Evolutionary conservation across 2,329 filamentous ascomycete genomes (phyloP).

Genomic region (Trichoderma aggressivum): DNA sequence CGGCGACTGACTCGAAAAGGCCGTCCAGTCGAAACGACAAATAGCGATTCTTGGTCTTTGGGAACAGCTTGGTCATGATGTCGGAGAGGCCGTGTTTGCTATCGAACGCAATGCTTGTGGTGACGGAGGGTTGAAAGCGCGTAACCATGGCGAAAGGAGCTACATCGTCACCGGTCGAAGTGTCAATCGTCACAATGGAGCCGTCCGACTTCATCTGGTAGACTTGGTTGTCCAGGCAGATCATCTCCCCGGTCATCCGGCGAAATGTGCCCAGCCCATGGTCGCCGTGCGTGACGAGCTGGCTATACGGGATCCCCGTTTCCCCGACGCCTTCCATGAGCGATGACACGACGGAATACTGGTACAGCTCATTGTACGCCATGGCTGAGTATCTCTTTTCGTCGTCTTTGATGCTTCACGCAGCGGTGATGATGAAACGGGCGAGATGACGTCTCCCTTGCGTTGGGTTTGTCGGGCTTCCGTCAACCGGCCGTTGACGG

Average conservation of each 20-base stretch:
- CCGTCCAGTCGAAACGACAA: neutral
- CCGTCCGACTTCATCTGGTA: conserved; percentile 14
- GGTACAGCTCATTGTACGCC: conserved; percentile 11
- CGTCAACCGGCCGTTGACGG: neutral
- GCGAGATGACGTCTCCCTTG: neutral
- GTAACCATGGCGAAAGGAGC: conserved; percentile 10
- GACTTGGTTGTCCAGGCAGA: neutral
- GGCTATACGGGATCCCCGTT: neutral
- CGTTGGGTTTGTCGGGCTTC: neutral
- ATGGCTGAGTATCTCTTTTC: neutral
- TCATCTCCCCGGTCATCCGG: conserved; percentile 13
- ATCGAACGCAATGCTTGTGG: neutral
- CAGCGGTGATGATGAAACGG: neutral
- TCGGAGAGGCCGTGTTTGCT: conserved; percentile 2
- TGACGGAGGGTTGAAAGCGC: neutral
- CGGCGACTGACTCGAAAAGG: neutral
- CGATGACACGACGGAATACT: conserved; percentile 4
- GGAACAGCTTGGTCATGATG: neutral
- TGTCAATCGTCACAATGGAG: neutral
- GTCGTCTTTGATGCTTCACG: neutral
- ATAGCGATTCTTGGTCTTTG: conserved; percentile 6
- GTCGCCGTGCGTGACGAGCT: neutral
- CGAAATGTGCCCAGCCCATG: conserved; percentile 11
- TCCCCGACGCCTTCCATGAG: conserved; percentile 11
- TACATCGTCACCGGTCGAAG: neutral